Percentiles rank a stretch among this genome's conserved stretches.
Conservation (phyloP, 2,329 filamentous ascomycete genomes). For the Colletotrichum sp. region DNA sequence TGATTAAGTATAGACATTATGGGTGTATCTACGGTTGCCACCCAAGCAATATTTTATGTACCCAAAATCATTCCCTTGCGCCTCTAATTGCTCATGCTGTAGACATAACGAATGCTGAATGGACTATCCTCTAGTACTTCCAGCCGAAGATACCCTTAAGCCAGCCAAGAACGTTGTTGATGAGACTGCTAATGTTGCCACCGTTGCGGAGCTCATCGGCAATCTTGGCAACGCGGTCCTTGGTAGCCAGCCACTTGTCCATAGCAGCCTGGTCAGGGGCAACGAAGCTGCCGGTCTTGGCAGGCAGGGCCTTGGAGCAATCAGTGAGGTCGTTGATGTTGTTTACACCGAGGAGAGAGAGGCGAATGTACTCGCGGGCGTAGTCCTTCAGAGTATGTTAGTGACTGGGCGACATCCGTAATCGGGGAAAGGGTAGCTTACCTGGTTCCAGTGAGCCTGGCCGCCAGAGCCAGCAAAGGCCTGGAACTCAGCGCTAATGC, state of each 20-base stretch:
- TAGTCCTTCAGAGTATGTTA: constrained; percentile 43
- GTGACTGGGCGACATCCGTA: accelerated
- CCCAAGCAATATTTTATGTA: not conserved
- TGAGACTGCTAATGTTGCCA: not conserved
- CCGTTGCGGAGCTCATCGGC: constrained; percentile 33
- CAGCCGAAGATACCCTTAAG: constrained; percentile 1
- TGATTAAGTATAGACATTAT: constrained; percentile 11
- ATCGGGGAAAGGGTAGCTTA: constrained; percentile 19
- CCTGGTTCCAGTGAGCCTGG: constrained; percentile 45
- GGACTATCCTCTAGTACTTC: not conserved
- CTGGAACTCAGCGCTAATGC: constrained; percentile 40
- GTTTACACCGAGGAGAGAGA: constrained; percentile 59
- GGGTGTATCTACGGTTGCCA: constrained; percentile 3
- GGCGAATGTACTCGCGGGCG: constrained; percentile 55
- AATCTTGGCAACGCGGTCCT: constrained; percentile 40
- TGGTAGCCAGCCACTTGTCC: constrained; percentile 29
- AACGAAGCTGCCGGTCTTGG: constrained; percentile 26
- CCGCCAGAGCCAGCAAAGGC: constrained; percentile 36
- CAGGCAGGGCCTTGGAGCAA: constrained; percentile 56
- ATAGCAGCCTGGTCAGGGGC: constrained; percentile 11
- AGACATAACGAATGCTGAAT: not conserved
- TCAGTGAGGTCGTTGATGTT: constrained; percentile 61
- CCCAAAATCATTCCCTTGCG: not conserved
- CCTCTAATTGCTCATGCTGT: not conserved
- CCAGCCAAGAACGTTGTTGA: constrained; percentile 1